Conservation (phyloP, 139 green algal genomes). For the Yamagishiella unicocca region DNA sequence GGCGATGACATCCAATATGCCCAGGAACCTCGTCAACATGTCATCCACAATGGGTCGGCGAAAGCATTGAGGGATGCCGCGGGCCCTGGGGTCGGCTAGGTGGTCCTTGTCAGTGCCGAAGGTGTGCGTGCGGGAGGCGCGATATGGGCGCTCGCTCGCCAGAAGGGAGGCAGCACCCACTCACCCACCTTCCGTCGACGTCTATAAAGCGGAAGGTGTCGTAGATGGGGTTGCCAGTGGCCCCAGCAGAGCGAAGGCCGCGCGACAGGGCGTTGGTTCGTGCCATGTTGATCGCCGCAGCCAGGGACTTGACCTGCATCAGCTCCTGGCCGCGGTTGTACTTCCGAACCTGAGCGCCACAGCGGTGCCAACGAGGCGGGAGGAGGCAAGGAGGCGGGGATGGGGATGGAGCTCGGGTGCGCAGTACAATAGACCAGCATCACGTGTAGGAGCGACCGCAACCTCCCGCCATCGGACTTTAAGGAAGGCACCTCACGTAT, state of each 20-base stretch:
- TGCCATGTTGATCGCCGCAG: slow-evolving; percentile 50
- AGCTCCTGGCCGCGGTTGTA: slow-evolving; percentile 43
- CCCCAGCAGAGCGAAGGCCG: background rate
- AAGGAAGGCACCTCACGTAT: too few species aligned
- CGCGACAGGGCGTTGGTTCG: slow-evolving; percentile 49
- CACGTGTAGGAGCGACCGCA: too few species aligned
- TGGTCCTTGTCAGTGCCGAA: too few species aligned
- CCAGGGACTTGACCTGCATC: slow-evolving; percentile 34
- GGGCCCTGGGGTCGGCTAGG: too few species aligned
- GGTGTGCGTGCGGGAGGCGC: too few species aligned
- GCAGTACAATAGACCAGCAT: too few species aligned
- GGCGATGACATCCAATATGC: too few species aligned
- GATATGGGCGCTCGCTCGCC: background rate
- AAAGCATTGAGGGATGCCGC: too few species aligned
- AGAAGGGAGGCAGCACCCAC: background rate
- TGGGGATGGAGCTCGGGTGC: background rate
- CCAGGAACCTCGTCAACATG: too few species aligned
- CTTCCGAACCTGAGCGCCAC: slow-evolving; percentile 47
- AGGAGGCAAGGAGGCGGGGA: background rate
- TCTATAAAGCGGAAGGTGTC: slow-evolving; percentile 62
- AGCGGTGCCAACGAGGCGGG: background rate
- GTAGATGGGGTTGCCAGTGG: slow-evolving; percentile 51
- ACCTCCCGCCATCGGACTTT: too few species aligned
- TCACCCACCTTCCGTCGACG: slow-evolving; percentile 42
- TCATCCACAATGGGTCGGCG: too few species aligned